phyloP scores from a whole-genome alignment of 352 stramenopile genomes.

The Globisporangium rhizosaccharum region DNA sequence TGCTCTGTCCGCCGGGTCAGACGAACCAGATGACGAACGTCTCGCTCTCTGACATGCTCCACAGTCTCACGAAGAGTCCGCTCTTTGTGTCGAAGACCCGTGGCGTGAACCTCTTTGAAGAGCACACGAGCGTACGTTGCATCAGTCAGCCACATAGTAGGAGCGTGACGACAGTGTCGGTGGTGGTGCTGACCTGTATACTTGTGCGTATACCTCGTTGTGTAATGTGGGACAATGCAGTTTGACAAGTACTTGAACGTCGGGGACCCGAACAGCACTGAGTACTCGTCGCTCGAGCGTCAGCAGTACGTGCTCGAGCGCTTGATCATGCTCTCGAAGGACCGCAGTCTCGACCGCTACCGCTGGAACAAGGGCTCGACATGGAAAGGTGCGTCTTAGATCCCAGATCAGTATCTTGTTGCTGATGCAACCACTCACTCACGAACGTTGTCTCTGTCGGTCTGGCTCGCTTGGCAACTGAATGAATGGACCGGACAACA shows the following conservation, averaged over 20 bases:
- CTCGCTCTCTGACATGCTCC: conserved; percentile 76
- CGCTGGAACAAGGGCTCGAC: conserved; percentile 76
- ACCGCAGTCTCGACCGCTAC: conserved; percentile 79
- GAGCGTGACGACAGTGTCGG: neutral
- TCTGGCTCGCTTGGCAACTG: neutral
- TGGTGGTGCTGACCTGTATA: neutral
- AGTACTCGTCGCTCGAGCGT: conserved; percentile 70
- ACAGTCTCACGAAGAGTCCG: conserved; percentile 51
- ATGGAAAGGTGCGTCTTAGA: conserved; percentile 46
- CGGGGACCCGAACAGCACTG: conserved; percentile 56
- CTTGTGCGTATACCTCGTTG: neutral
- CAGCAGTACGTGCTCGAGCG: conserved; percentile 83
- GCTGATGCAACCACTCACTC: neutral
- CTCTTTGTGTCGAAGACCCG: conserved; percentile 74
- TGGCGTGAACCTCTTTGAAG: conserved; percentile 71
- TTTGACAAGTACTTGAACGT: conserved; percentile 88
- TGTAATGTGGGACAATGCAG: conserved; percentile 17
- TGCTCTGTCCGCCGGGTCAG: conserved; percentile 71
- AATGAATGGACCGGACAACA: neutral
- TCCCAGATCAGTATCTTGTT: neutral
- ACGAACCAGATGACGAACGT: conserved; percentile 77
- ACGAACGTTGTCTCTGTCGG: too few relatives aligned
- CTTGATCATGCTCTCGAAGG: conserved; percentile 83
- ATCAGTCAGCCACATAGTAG: neutral
- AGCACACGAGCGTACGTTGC: conserved; percentile 63